Conservation (phyloP, 2,329 filamentous ascomycete species). For the Byssochlamys sp. region DNA sequence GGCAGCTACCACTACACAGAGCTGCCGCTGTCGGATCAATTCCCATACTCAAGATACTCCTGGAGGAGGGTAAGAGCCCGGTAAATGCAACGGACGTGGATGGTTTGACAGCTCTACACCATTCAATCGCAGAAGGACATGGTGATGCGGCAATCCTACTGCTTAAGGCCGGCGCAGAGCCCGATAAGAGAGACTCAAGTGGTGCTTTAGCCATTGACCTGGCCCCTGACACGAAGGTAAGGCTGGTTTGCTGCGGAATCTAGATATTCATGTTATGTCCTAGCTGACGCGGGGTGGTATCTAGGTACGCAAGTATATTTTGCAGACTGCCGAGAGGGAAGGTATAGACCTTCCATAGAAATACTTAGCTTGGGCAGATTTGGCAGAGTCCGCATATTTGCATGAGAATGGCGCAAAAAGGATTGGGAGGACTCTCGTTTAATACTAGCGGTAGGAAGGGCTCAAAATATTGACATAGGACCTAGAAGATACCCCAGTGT, state of each 20-base stretch:
- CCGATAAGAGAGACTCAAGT: constrained; percentile 63
- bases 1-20: constrained; percentile 83
- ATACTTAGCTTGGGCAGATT: background rate
- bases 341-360: constrained; percentile 57
- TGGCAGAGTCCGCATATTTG: background rate
- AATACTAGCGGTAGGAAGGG: background rate
- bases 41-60: constrained; percentile 72
- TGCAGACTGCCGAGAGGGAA: constrained; percentile 70
- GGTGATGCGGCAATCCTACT: constrained; percentile 74
- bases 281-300: background rate
- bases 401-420: background rate
- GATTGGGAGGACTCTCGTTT: background rate
- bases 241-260: constrained; percentile 13
- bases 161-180: constrained; percentile 75
- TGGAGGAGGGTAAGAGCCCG: constrained; percentile 65
- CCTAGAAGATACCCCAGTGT: background rate
- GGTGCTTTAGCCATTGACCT: constrained; percentile 67
- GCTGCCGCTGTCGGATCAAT: constrained; percentile 81
- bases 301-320: constrained; percentile 65
- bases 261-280: background rate
- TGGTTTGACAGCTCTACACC: constrained; percentile 82
- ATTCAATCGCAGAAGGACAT: constrained; percentile 52
- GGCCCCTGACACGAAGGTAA: constrained; percentile 74
- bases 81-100: constrained; percentile 72
- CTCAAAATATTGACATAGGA: background rate